phyloP scores from a whole-genome alignment of 352 stramenopile genomes.

The Aphanomyces stellatus region DNA sequence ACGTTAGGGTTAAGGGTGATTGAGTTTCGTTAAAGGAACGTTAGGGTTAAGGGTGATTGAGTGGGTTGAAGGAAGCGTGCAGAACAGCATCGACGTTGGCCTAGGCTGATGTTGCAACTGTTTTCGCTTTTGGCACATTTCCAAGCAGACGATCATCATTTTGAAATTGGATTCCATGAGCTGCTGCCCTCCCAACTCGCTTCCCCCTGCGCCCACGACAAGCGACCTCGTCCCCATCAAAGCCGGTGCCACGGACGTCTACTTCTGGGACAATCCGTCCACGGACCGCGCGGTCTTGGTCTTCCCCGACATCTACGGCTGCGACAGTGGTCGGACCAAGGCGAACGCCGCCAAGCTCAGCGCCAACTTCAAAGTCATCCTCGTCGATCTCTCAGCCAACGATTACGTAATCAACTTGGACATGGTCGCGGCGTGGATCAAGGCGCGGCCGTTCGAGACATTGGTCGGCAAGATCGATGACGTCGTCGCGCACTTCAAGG shows the following conservation, averaged over 20 bases:
- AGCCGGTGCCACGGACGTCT: background rate
- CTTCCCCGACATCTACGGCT: constrained; percentile 67
- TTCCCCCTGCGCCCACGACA: background rate
- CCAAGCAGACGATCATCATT: too few species aligned
- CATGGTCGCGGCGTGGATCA: constrained; percentile 14
- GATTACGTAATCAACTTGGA: constrained; percentile 64
- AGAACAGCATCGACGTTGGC: too few species aligned
- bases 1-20: too few species aligned
- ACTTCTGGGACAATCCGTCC: constrained; percentile 2
- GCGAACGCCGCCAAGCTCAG: constrained; percentile 58
- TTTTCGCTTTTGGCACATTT: too few species aligned
- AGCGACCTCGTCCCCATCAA: background rate
- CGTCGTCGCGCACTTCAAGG: constrained; percentile 60
- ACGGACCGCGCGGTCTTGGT: constrained; percentile 29
- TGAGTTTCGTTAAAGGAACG: too few species aligned
- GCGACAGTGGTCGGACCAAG: constrained; percentile 75
- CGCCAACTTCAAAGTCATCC: constrained; percentile 64
- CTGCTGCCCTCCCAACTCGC: constrained; percentile 1
- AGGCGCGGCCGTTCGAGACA: constrained; percentile 15
- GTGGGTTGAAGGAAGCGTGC: too few species aligned
- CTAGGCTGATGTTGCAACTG: too few species aligned
- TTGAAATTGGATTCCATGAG: too few species aligned
- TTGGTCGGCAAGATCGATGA: constrained; percentile 55
- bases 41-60: too few species aligned
- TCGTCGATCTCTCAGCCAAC: constrained; percentile 53